A percentile compares a stretch with the other conserved stretches of the same genome.
Evolutionary conservation across 768 basidiomycete genomes (phyloP).

Genomic region (Hemileccinum rubropunctum): DNA sequence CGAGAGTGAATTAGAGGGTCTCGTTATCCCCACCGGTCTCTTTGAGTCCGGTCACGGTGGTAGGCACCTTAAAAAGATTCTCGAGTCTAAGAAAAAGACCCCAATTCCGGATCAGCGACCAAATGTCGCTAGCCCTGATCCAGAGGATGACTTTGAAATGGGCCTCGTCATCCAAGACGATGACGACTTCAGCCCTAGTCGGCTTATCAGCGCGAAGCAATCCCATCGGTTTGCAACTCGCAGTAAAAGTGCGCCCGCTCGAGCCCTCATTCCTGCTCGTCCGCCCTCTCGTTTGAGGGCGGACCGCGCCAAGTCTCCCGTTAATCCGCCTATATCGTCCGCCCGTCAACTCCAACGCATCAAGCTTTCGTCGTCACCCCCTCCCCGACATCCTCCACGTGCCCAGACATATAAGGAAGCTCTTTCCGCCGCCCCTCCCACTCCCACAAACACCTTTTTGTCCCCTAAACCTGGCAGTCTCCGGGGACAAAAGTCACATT

Average conservation of each 20-base stretch:
- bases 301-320: constrained; percentile 72
- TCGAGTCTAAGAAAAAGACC: constrained; percentile 52
- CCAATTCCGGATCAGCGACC: constrained; percentile 53
- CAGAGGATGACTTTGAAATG: constrained; percentile 83
- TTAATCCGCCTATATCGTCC: constrained; percentile 68
- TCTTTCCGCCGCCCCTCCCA: constrained; percentile 47
- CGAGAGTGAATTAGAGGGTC: constrained; percentile 75
- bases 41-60: constrained; percentile 70
- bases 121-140: constrained; percentile 57
- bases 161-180: constrained; percentile 84
- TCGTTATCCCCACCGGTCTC: constrained; percentile 71
- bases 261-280: constrained; percentile 46
- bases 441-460: constrained; percentile 56
- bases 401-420: constrained; percentile 60
- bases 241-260: constrained; percentile 59
- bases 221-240: constrained; percentile 45
- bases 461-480: constrained; percentile 70
- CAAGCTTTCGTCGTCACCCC: constrained; percentile 68
- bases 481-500: constrained; percentile 81
- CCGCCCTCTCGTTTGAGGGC: constrained; percentile 61
- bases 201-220: constrained; percentile 53
- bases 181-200: constrained; percentile 76
- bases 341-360: constrained; percentile 66
- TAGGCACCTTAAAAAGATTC: constrained; percentile 46
- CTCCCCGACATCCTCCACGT: constrained; percentile 48